Evolutionary conservation across 2,329 filamentous ascomycete genomes (phyloP), one percentile per base, ranked within the genome.

Genomic region (Pyrenochaeta sp.): DNA sequence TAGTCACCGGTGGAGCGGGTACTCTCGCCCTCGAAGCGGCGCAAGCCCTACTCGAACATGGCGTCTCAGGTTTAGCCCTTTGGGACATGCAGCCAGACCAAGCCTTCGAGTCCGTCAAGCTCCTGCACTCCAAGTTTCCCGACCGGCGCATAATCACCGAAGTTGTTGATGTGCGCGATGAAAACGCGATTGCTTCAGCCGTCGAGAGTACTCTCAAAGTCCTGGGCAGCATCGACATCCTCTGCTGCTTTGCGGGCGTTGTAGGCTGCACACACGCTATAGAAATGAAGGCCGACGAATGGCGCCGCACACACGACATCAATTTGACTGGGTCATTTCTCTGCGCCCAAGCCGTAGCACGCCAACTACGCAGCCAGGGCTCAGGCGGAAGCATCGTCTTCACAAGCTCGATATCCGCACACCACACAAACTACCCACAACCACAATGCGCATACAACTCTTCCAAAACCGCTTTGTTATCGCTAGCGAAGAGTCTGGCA

Each of bases 371-470:
- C 5, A 62, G 13, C 0, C 68, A 75, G n/a, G 77, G 79, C 0
- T 81, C 73, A 0, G 84, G 86, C 0, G 90, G 90, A 0, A 83
- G 83, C 40, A 90, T 92, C 53, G 79, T 89, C 1, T 84, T 93
- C 57, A 87, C 86, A 0, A 87, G 90, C 0, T 89, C 85, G 10
- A 90, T 91, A 47, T 90, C 87, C 1, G 90, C 83, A 0, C 89
- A 92, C 62, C 73, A 83, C 2, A 88, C 90, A 54, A 92, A 92
- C 67, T 92, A 82, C 67, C 90, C 90, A 0, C 90, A 92, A 69
- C 89, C 90, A 0, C 90, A 93, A 69, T 82, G 81, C 0, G 85
- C 87, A 0, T 93, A 93, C 71, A 93, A 93, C 64, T 86, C 87
- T 1, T 87, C 84, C 62, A 93, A 93, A 74, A 86, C 88, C 0